Evolutionary conservation across 768 basidiomycete species (phyloP), one percentile per base, ranked within the genome.

Genomic region (Lactarius tabidus): DNA sequence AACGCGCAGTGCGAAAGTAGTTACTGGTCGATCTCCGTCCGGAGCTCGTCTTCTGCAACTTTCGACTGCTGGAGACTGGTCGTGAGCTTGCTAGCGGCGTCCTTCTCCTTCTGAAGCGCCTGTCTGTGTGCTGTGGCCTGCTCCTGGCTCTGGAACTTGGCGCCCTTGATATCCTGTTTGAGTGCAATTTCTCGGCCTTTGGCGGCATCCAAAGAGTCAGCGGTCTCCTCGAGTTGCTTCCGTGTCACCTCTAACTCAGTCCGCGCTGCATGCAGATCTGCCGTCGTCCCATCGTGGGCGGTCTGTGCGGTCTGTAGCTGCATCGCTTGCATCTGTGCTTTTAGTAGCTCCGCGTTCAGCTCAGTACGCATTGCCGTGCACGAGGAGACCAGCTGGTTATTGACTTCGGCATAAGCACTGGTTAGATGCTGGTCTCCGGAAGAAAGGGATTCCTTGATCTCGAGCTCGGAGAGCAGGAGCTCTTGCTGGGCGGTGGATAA

Each of bases 21-120:
- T 62, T 69, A 92, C 93, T 80, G 78, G 39, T 87, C 83, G 51
- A 91, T 79, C 66, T 94, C 91, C 31, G 80, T 80, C 38, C 84
- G 80, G 60, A 95, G 78, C 5, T 81, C 83, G 36, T 86, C 85
- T 72, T 94, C 90, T 5, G 87, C 85, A 67, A 81, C 81, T 68
- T 85, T 82, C 66, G 76, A 79, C 75, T 84, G 83, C 67, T 84
- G 81, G 38, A 87, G 72, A 6, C 83, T 78, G 18, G 73, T 73
- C 0, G 81, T 79, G 41, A 90, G 74, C 28, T 82, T 78, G 64
- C 84, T 80, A 10, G 77, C 71, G 0, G 77, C 67, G 31, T 84
- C 73, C 61, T 71, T 73, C 67, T 79, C 77, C 38, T 70, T 69
- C 55, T 69, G 67, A 45, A 76, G 59, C 1, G 58, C 65, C 41